Conservation (phyloP, 257 asterid genomes). For the Solanum lycopersicoides region DNA sequence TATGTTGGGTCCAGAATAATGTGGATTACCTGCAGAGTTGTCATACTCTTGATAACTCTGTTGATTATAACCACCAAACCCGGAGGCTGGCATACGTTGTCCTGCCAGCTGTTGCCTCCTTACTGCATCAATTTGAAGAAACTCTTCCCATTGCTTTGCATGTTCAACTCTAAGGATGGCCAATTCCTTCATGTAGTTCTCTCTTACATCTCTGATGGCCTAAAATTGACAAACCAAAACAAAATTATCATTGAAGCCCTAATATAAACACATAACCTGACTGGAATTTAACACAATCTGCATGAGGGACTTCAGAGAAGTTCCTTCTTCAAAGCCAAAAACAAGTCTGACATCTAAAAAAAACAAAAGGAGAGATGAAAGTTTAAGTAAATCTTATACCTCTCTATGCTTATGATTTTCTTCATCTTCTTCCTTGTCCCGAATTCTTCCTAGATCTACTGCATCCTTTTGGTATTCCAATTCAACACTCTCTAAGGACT, state of each 20-base stretch:
- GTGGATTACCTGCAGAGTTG: conserved; percentile 35
- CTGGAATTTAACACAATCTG: background rate
- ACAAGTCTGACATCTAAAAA: background rate
- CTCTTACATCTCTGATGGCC: conserved; percentile 71
- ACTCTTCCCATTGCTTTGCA: conserved; percentile 76
- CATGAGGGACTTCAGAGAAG: background rate
- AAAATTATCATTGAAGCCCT: background rate
- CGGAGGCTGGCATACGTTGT: conserved; percentile 41
- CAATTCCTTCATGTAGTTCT: conserved; percentile 52
- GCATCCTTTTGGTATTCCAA: conserved; percentile 67
- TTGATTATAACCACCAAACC: conserved; percentile 46
- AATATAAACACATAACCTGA: background rate
- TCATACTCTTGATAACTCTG: conserved; percentile 38
- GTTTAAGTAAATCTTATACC: conserved; percentile 33
- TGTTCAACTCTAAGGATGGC: conserved; percentile 48
- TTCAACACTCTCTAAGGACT: conserved; percentile 70
- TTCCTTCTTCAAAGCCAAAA: background rate
- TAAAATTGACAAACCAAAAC: conserved; percentile 21
- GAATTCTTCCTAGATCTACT: conserved; percentile 72
- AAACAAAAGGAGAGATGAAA: background rate
- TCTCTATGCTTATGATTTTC: conserved; percentile 87
- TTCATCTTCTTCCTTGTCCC: conserved; percentile 95
- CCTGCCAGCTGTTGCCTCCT: conserved; percentile 50
- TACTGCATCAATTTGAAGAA: conserved; percentile 60
- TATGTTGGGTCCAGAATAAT: conserved; percentile 43